Conservation (phyloP, 2,329 filamentous ascomycete genomes). For the Samsoniella hepiali region DNA sequence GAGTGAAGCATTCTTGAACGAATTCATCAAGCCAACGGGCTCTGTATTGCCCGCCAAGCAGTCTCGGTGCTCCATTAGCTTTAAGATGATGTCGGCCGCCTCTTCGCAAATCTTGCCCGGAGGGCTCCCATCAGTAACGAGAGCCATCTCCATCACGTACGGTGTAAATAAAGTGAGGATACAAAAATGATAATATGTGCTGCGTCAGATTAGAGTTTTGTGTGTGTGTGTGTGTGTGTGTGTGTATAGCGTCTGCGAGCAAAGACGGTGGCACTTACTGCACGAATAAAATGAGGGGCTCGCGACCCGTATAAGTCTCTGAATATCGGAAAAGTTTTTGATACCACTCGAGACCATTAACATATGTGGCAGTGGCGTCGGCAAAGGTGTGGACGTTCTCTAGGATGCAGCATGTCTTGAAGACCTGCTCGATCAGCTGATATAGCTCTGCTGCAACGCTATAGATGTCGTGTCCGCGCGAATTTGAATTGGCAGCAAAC, state of each 20-base stretch:
- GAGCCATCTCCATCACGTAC: background rate
- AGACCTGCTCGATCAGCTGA: slow-evolving; percentile 6
- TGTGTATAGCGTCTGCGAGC: no score
- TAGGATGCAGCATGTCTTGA: background rate
- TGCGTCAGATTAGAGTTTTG: background rate
- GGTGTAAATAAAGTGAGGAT: slow-evolving; percentile 6
- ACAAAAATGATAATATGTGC: slow-evolving; percentile 15
- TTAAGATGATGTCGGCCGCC: slow-evolving; percentile 5
- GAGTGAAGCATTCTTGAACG: slow-evolving; percentile 3
- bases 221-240: no score
- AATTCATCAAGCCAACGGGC: background rate
- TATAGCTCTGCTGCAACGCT: slow-evolving; percentile 1
- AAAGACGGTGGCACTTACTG: background rate
- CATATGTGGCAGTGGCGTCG: background rate
- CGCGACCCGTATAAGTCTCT: background rate
- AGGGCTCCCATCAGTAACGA: background rate
- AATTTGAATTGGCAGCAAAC: no score
- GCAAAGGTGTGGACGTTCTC: background rate
- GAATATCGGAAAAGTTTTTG: slow-evolving; percentile 5
- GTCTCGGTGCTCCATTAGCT: background rate
- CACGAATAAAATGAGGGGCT: background rate
- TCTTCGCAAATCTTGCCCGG: slow-evolving; percentile 7
- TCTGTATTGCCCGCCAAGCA: background rate
- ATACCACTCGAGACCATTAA: slow-evolving; percentile 8
- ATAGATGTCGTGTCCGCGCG: slow-evolving; percentile 1